phyloP scores from a whole-genome alignment of 2,329 filamentous ascomycete genomes.

The Colletotrichum tropicicola region DNA sequence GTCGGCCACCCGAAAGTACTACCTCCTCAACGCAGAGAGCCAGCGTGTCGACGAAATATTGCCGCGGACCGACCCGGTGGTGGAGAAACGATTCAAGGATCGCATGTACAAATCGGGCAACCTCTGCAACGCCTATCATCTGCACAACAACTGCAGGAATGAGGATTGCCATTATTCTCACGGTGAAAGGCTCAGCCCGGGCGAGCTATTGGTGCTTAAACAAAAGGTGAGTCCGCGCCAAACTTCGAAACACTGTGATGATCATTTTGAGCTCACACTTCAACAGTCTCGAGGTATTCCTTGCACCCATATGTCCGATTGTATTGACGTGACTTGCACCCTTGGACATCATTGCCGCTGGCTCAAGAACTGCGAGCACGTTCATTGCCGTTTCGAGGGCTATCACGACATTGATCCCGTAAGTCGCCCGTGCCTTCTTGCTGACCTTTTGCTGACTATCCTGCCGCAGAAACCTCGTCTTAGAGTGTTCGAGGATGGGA shows the following conservation, averaged over 20 bases:
- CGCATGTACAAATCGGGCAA: slow-evolving; percentile 29
- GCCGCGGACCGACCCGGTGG: slow-evolving; percentile 32
- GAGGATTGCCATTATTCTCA: slow-evolving; percentile 33
- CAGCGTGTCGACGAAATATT: slow-evolving; percentile 42
- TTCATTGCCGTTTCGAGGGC: slow-evolving; percentile 32
- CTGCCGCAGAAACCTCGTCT: slow-evolving; percentile 10
- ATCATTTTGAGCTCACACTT: no score
- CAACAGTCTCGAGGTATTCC: slow-evolving; percentile 28
- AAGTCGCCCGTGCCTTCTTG: background rate
- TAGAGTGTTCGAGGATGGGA: slow-evolving; percentile 27
- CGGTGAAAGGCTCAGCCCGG: slow-evolving; percentile 26
- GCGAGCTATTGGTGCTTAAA: slow-evolving; percentile 32
- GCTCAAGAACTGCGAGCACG: slow-evolving; percentile 30
- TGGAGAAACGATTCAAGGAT: slow-evolving; percentile 33
- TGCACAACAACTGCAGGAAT: slow-evolving; percentile 31
- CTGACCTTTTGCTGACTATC: background rate
- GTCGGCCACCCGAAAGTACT: slow-evolving; percentile 31
- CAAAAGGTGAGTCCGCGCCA: slow-evolving; percentile 22
- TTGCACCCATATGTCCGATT: slow-evolving; percentile 30
- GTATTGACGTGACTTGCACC: slow-evolving; percentile 31
- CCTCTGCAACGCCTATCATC: slow-evolving; percentile 35
- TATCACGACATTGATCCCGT: slow-evolving; percentile 34
- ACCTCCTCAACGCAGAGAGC: slow-evolving; percentile 39
- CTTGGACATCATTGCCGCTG: slow-evolving; percentile 34
- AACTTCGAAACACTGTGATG: background rate